These are phyloP conservation scores for Solanum sitiens DNA, from an alignment of 257 asterid genomes.

Conservation along the genomic window DNA sequence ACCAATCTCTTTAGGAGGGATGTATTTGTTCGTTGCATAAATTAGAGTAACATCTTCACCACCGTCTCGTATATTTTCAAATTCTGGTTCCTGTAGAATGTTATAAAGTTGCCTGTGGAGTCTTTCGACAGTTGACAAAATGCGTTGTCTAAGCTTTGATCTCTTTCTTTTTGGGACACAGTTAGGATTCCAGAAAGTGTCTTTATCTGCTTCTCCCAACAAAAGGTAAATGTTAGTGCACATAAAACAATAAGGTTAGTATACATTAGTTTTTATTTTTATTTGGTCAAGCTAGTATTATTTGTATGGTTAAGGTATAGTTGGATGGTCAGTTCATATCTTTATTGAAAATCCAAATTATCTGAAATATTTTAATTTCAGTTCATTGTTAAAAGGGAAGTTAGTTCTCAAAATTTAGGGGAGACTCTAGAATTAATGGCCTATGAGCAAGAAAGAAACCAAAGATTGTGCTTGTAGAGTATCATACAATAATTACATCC, in stretches of 20 bases:
- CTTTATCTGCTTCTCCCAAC: not conserved
- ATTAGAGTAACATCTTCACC: slow-evolving; percentile 16
- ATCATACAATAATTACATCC: not conserved
- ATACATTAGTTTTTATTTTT: not conserved
- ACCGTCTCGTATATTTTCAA: not conserved
- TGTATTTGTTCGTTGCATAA: slow-evolving; percentile 7
- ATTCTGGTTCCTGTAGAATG: not conserved
- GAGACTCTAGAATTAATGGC: not conserved
- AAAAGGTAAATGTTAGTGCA: slow-evolving; percentile 1
- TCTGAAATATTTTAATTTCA: no score
- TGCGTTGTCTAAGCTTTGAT: slow-evolving; percentile 15
- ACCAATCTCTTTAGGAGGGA: slow-evolving; percentile 40
- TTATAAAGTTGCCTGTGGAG: slow-evolving; percentile 12
- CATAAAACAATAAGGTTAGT: not conserved
- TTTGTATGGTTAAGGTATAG: not conserved
- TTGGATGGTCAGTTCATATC: not conserved
- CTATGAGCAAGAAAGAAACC: not conserved
- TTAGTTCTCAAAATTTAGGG: no score
- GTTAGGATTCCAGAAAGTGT: slow-evolving; percentile 5
- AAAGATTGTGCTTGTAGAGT: not conserved
- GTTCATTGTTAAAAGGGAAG: no score
- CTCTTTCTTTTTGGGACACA: slow-evolving; percentile 24
- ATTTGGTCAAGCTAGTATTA: not conserved
- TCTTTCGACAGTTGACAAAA: slow-evolving; percentile 16
- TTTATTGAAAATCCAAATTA: not conserved